Evolutionary conservation across 139 green algal species (phyloP).

Genomic region (Spirogloea muscicola): DNA sequence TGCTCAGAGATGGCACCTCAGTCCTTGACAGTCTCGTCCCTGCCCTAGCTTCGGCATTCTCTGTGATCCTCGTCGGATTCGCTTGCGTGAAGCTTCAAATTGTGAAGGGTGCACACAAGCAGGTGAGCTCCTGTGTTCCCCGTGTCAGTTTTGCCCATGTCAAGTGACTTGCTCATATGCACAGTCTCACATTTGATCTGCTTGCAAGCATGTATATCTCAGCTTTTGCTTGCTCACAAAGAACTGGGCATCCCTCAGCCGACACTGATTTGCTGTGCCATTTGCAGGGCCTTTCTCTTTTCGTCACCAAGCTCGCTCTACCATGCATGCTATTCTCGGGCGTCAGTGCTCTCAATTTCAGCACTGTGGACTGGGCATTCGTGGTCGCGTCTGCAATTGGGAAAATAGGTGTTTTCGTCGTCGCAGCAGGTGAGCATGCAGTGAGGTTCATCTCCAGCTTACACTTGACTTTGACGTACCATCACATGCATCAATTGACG

Average conservation of each 20-base stretch:
- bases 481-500: too few species aligned
- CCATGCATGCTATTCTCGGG: conserved; percentile 23
- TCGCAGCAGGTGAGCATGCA: conserved; percentile 15
- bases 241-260: too few species aligned
- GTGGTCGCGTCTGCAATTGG: conserved; percentile 24
- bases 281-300: conserved; percentile 25
- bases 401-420: conserved; percentile 19
- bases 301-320: conserved; percentile 27
- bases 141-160: too few species aligned
- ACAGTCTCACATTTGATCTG: too few species aligned
- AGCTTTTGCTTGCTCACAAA: too few species aligned
- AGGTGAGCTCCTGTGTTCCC: too few species aligned
- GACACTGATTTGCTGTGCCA: too few species aligned
- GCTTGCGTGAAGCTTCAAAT: conserved; percentile 26
- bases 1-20: too few species aligned
- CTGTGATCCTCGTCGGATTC: conserved; percentile 25
- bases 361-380: conserved; percentile 27
- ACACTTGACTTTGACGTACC: too few species aligned
- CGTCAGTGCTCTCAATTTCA: conserved; percentile 18
- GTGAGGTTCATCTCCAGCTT: too few species aligned
- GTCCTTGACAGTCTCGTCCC: conserved; percentile 17
- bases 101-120: conserved; percentile 14
- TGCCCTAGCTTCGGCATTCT: conserved; percentile 12
- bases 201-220: too few species aligned
- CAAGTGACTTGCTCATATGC: too few species aligned